Evolutionary conservation across 805 yeast genomes (phyloP), one percentile per base, ranked within the genome.

Genomic region (Cyberlindnera japonica): DNA sequence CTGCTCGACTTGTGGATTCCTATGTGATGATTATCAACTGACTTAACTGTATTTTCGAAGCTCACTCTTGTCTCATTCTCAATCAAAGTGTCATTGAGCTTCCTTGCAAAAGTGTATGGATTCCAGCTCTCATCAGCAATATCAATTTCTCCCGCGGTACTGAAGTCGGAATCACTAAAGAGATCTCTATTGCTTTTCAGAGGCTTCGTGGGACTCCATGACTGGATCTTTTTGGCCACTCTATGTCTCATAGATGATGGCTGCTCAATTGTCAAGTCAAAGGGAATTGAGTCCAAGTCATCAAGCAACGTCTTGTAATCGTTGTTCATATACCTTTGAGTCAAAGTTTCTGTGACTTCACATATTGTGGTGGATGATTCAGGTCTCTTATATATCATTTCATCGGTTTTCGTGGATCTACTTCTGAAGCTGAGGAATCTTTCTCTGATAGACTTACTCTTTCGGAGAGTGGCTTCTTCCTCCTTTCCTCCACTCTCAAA

Each of bases 221-320:
- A 28, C 11, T 41, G 48, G 10, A 51, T 29, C 12, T 36, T 35
- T 22, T 44, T 47, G 10, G 41, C 19, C 3, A 54, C 13, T 15
- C 29, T 39, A 15, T 33, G 16, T 11, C 48, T 37, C 5, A 51
- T 9, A 3, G 45, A 35, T 5, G 22, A 6, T 4, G 45, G 47
- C 21, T 47, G 48, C 12, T 43, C 41, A 4, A 47, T 24, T 0
- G 43, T 32, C 16, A 57, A 43, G 15, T 47, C 49, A 21, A 55
- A 54, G 6, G 61, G 58, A 5, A 54, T 47, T 0, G 44, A 40
- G n/a, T 57, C 56, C 40, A 57, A 35, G 29, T 57, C 61, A 4
- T 42, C 44, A 33, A 52, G 40, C 30, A 57, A 36, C 12, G 21
- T 44, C 9, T 51, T 53, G 38, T 51, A 54, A 23, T 48, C 44